Base-by-base conservation (phyloP, 169 alveolate species). In the Plasmodium adleri region DNA sequence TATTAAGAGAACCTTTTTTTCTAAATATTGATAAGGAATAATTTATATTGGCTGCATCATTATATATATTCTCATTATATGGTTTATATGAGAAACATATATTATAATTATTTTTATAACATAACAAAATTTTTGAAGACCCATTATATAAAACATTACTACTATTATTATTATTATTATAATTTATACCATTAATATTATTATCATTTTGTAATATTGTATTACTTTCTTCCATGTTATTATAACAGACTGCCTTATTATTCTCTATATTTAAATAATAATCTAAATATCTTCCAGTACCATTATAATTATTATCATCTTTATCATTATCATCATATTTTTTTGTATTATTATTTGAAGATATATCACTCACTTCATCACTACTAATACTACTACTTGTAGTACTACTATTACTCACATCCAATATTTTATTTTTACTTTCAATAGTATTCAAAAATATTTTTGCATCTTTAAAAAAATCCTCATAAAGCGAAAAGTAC, bases 381-480 rank as follows among this genome's bases (percentile, higher is more conserved):
- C 60, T 15, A 24, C 78, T 67, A 0, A 62, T 22, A 15, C 54
- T 76, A 22, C 76, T 43, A 32, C 88, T 74, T 13, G 71, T 66
- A 15, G 74, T 68, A 43, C 76, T 66, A 39, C 47, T 39, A 39
- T 39, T 39, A 26, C 86, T 70, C 1, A 26, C 58, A 3, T 86
- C 88, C 24, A 45, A 17, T 9, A 28, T n/a, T 50, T 73, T 66
- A 47, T 43, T 72, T 54, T 86, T 86, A 2, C 88, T 72, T 73
- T 86, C 92, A 28, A 49, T 56, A 43, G 88, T 63, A 54, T 86
- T 86, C 45, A 86, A 66, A 72, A 86, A 86, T 26, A 17, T 54
- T 20, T 86, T 71, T 6, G 92, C 92, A 72, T 86, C 92, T 72
- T 86, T 72, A 66, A 86, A 86, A 73, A 72, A 86, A 7, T 86